Conservation (phyloP, 805 yeast species). For the Myxozyma mucilagina region DNA sequence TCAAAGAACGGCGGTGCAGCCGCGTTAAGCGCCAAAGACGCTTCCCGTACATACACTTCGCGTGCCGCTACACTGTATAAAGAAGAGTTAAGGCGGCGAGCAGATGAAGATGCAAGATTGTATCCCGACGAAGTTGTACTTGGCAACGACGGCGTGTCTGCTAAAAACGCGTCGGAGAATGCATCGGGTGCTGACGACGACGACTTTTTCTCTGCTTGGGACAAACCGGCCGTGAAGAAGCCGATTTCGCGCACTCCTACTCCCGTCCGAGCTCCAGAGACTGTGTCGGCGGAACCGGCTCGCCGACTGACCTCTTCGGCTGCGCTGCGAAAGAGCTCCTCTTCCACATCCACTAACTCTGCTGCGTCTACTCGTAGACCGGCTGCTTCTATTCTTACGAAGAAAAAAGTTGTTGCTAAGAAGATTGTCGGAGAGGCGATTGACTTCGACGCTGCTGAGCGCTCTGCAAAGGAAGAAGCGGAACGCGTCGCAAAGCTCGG, state of each 20-base stretch:
- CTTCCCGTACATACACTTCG: slow-evolving; percentile 76
- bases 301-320: slow-evolving; percentile 52
- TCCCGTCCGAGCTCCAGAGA: slow-evolving; percentile 35
- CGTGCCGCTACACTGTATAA: slow-evolving; percentile 78
- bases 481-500: slow-evolving; percentile 44
- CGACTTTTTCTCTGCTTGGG: slow-evolving; percentile 91
- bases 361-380: slow-evolving; percentile 26
- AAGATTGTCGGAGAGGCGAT: slow-evolving; percentile 47
- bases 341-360: neutral
- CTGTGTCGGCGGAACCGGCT: slow-evolving; percentile 32
- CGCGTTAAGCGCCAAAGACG: slow-evolving; percentile 61
- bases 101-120: slow-evolving; percentile 56
- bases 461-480: neutral
- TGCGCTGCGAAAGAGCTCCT: slow-evolving; percentile 18
- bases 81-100: slow-evolving; percentile 71
- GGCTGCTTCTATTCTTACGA: slow-evolving; percentile 37
- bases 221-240: slow-evolving; percentile 59
- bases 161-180: slow-evolving; percentile 2
- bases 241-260: slow-evolving; percentile 46
- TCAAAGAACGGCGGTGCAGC: slow-evolving; percentile 82
- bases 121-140: slow-evolving; percentile 75
- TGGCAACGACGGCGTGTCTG: slow-evolving; percentile 40
- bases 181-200: slow-evolving; percentile 50
- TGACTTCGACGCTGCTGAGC: slow-evolving; percentile 59
- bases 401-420: slow-evolving; percentile 40